These are phyloP conservation scores for Aphanoascus verrucosus DNA, from an alignment of 2,329 filamentous ascomycete species.

Conservation along the genomic window DNA sequence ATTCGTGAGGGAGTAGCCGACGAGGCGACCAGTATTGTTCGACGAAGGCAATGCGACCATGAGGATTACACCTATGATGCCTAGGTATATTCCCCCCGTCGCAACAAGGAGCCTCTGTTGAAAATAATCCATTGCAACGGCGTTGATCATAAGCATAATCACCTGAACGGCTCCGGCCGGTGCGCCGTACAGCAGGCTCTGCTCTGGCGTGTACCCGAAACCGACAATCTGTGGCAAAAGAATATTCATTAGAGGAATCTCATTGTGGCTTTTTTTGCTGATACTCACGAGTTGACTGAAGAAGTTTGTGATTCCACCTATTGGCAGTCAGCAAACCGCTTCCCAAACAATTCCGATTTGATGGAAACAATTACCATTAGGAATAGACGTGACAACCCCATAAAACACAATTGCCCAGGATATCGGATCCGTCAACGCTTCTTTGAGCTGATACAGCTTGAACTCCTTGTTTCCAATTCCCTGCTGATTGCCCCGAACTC, in stretches of 20 bases:
- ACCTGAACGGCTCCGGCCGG: slow-evolving; percentile 57
- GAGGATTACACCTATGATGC: slow-evolving; percentile 53
- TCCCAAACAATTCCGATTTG: not conserved
- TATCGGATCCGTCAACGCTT: slow-evolving; percentile 48
- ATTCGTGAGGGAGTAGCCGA: slow-evolving; percentile 56
- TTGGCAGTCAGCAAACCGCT: slow-evolving; percentile 18
- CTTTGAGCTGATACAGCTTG: slow-evolving; percentile 54
- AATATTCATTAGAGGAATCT: not conserved
- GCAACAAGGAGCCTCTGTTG: slow-evolving; percentile 49
- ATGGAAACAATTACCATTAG: slow-evolving; percentile 26
- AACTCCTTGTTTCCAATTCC: slow-evolving; percentile 62
- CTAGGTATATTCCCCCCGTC: slow-evolving; percentile 41
- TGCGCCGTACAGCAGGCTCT: slow-evolving; percentile 54
- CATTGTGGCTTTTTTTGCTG: not conserved
- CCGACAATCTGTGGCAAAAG: slow-evolving; percentile 38
- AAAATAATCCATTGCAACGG: slow-evolving; percentile 47
- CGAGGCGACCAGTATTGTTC: slow-evolving; percentile 49
- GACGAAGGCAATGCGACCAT: slow-evolving; percentile 51
- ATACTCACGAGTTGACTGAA: slow-evolving; percentile 40
- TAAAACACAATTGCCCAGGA: slow-evolving; percentile 52
- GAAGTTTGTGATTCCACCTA: slow-evolving; percentile 47
- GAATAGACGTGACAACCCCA: slow-evolving; percentile 47
- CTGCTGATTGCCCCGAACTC: slow-evolving; percentile 63
- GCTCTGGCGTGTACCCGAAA: slow-evolving; percentile 54
- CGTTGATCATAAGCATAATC: slow-evolving; percentile 45